phyloP scores from a whole-genome alignment of 768 basidiomycete genomes.

The Boletus subparvulus region DNA sequence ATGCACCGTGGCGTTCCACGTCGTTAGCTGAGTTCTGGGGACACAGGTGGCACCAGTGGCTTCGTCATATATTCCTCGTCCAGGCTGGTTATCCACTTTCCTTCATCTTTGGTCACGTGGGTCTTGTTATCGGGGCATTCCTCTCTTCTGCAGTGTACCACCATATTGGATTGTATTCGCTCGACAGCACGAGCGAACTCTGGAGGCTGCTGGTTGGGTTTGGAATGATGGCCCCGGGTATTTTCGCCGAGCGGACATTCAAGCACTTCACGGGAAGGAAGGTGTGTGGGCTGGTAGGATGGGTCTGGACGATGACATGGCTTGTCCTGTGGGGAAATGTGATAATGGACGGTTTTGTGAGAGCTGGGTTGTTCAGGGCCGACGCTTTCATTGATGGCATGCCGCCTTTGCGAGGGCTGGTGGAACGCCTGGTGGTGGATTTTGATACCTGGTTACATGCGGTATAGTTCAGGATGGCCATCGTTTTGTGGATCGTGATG shows the following conservation, averaged over 20 bases:
- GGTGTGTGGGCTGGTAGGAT: background rate
- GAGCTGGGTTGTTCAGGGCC: background rate
- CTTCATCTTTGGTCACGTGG: background rate
- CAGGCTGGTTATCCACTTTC: background rate
- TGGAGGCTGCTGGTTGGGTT: background rate
- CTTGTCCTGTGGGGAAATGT: too few relatives aligned
- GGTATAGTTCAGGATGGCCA: background rate
- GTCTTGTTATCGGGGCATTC: background rate
- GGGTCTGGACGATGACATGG: background rate
- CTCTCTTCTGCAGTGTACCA: background rate
- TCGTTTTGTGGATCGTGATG: too few relatives aligned
- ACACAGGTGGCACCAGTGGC: background rate
- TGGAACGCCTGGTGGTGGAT: background rate
- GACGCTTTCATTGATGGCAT: background rate
- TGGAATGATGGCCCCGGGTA: background rate
- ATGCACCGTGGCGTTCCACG: background rate
- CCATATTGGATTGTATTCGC: background rate
- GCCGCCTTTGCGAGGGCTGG: background rate
- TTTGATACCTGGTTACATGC: background rate
- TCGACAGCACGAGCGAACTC: background rate
- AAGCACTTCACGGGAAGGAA: background rate
- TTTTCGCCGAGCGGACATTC: background rate
- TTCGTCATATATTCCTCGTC: background rate
- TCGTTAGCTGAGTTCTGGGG: background rate
- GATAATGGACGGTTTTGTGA: too few relatives aligned